A percentile compares a stretch with the other conserved stretches of the same genome.
phyloP scores from a whole-genome alignment of 148 eudicot species.

The Cornus florida region DNA sequence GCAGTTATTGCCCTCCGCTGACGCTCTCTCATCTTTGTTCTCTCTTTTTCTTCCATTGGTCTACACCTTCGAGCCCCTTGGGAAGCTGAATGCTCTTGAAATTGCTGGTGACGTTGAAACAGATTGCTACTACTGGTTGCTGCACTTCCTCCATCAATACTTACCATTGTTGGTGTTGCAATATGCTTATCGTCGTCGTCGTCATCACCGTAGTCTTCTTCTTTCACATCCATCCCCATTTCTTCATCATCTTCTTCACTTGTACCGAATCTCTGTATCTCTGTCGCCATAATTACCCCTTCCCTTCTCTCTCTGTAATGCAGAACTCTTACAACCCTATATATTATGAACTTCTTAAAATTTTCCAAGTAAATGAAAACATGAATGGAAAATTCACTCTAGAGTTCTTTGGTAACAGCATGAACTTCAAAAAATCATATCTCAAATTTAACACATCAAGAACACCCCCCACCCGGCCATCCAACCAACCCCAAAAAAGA shows the following conservation, averaged over 20 bases:
- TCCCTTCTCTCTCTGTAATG: conserved; percentile 19
- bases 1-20: conserved; percentile 97
- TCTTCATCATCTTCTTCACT: conserved; percentile 94
- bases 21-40: conserved; percentile 93
- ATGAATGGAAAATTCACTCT: not conserved
- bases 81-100: conserved; percentile 57
- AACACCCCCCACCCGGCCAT: not conserved
- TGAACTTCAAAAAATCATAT: not conserved
- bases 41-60: conserved; percentile 95
- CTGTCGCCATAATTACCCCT: conserved; percentile 35
- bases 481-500: no score
- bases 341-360: conserved; percentile 1
- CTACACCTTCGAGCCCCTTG: conserved; percentile 77
- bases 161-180: conserved; percentile 37
- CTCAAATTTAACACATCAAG: not conserved
- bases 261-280: conserved; percentile 77
- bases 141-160: conserved; percentile 47
- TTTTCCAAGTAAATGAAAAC: not conserved
- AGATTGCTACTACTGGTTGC: conserved; percentile 33
- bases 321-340: conserved; percentile 3
- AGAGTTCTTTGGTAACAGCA: not conserved
- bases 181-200: conserved; percentile 50
- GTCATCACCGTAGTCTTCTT: conserved; percentile 64
- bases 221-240: conserved; percentile 83
- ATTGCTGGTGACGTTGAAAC: conserved; percentile 61